phyloP scores from a whole-genome alignment of 352 stramenopile species.

The Phytophthora ohioensis region DNA sequence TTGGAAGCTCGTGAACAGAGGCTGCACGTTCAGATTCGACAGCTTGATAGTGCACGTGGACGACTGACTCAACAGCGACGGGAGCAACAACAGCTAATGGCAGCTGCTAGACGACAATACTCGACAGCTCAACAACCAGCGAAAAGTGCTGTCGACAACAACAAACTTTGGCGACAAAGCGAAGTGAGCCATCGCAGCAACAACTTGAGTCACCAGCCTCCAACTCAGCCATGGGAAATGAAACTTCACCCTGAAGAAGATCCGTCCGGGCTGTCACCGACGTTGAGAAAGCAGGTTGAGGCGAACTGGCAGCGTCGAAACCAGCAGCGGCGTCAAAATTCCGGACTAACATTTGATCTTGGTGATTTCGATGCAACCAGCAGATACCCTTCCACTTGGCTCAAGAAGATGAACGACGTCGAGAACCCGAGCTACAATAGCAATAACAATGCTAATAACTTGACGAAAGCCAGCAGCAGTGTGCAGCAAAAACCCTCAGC shows the following conservation, averaged over 20 bases:
- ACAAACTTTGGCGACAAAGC: constrained; percentile 27
- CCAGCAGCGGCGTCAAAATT: constrained; percentile 19
- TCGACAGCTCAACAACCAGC: background rate
- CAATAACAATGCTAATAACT: constrained; percentile 5
- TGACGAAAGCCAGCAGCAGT: constrained; percentile 1
- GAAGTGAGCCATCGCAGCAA: constrained; percentile 11
- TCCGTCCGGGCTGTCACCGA: constrained; percentile 59
- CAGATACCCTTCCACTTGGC: constrained; percentile 14
- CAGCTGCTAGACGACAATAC: constrained; percentile 22
- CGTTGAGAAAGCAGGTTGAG: constrained; percentile 64
- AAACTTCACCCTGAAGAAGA: constrained; percentile 37
- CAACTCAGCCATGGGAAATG: constrained; percentile 9
- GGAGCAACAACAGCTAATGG: constrained; percentile 47
- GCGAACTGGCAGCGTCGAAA: constrained; percentile 59
- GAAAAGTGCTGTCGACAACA: constrained; percentile 22
- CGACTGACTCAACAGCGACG: constrained; percentile 57
- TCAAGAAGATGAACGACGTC: background rate
- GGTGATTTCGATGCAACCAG: constrained; percentile 14
- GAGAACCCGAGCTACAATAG: background rate
- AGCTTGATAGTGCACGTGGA: constrained; percentile 56
- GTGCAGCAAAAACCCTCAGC: background rate
- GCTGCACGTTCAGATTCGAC: constrained; percentile 61
- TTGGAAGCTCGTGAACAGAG: constrained; percentile 61
- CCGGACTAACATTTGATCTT: constrained; percentile 18
- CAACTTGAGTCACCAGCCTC: background rate